These are phyloP conservation scores for Exophiala dermatitidis DNA, from an alignment of 2,329 filamentous ascomycete genomes.

Conservation along the genomic window DNA sequence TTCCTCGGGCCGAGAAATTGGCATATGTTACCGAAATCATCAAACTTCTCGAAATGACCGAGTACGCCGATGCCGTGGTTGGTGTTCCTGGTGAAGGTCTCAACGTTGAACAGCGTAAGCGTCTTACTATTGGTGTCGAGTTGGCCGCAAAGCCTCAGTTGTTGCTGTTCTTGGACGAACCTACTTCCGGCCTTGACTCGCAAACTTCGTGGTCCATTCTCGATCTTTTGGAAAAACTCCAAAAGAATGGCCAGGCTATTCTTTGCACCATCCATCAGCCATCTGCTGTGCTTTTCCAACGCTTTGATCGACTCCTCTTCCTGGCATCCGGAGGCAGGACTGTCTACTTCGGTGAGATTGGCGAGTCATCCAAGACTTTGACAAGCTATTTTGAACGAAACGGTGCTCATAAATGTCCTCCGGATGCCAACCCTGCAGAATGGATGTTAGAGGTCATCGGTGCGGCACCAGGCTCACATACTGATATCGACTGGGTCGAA, in stretches of 20 bases:
- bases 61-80: slow-evolving; percentile 83
- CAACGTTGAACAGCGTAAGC: slow-evolving; percentile 59
- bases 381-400: slow-evolving; percentile 59
- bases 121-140: slow-evolving; percentile 92
- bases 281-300: slow-evolving; percentile 89
- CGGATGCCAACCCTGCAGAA: slow-evolving; percentile 65
- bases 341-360: slow-evolving; percentile 63
- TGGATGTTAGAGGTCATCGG: slow-evolving; percentile 59
- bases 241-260: slow-evolving; percentile 81
- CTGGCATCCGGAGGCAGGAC: slow-evolving; percentile 59
- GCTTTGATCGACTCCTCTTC: slow-evolving; percentile 62
- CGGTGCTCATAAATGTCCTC: slow-evolving; percentile 53
- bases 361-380: slow-evolving; percentile 51
- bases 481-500: slow-evolving; percentile 59
- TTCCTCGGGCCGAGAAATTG: slow-evolving; percentile 69
- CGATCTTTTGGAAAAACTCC: slow-evolving; percentile 79
- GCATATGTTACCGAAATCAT: slow-evolving; percentile 88
- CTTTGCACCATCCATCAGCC: slow-evolving; percentile 98
- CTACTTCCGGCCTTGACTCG: slow-evolving; percentile 86
- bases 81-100: slow-evolving; percentile 75
- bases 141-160: slow-evolving; percentile 85
- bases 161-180: slow-evolving; percentile 88
- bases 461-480: slow-evolving; percentile 57
- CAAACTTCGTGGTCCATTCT: slow-evolving; percentile 92
- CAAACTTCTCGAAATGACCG: slow-evolving; percentile 79